Base-by-base conservation (phyloP, 2,329 filamentous ascomycete genomes). In the Diaporthe longicolla region DNA sequence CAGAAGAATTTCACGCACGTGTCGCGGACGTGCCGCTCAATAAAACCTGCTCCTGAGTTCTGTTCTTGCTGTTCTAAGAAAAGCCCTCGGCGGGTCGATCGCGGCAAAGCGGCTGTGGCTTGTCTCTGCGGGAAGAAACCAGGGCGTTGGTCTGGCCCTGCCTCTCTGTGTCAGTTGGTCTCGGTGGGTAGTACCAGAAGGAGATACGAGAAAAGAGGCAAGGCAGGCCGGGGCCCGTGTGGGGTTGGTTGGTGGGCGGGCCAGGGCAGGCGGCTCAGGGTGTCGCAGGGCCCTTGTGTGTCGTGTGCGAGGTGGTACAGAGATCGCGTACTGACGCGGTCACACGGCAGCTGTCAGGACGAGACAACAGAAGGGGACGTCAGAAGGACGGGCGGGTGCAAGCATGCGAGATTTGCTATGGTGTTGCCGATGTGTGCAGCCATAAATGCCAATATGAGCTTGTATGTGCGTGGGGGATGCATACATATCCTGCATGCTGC, bases 341-440 rank as follows among this genome's bases (percentile, higher is more conserved):
- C 63, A 68, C 63, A 68, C 63, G 63, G 32, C 63, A 68, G 63
- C 45, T 66, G 45, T 66, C 63, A 66, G 15, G n/a, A 52, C 45
- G n/a, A 66, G 63, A 52, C 19, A 17, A 17, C 40, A 43, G 15
- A 17, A 43, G 15, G 15, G 6, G 7, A 43, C 9, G 43, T 24
- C 19, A n/a, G 19, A 9, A 43, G 40, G 40, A 19, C 15, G 19
- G 19, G 45, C 8, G 61, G n/a, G 4, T 17, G 24, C 35, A 40
- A 24, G 24, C 37, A 40, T 43, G 58, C 24, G 58, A 21, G 24
- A 4, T 21, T 63, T 45, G 4, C 9, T 19, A 7, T 48, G 13
- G 9, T 37, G 55, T 13, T 37, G 55, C 13, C 10, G 48, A 52
- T 24, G 21, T 29, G 15, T 65, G 43, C 43, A 50, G 35, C 35